Evolutionary conservation across 2,329 filamentous ascomycete species (phyloP), one percentile per base, ranked within the genome.

Genomic region (Dactylellina drechsleri): DNA sequence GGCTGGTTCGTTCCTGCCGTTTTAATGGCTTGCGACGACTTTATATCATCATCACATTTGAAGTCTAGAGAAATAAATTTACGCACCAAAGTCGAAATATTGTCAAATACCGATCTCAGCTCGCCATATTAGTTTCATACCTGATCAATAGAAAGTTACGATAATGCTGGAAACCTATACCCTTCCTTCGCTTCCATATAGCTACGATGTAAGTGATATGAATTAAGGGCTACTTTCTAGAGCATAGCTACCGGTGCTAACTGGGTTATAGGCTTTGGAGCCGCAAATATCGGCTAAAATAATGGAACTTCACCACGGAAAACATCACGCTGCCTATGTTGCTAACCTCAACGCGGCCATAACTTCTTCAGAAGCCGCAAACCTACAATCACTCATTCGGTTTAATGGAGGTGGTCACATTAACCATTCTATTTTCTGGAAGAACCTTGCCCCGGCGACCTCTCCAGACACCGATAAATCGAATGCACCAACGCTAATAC

Each of bases 361-460:
- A 61, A 83, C 85, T 79, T 67, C 72, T 4, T 59, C 72, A 1
- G 50, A 26, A 3, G 41, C 72, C n/a, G 47, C 66, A 13, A 70
- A 76, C n/a, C 70, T 66, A 12, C 54, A 71, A 31, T 76, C 72
- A 1, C 18, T 76, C 76, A 89, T 96, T 84, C 91, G 90, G 80
- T 97, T 96, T 86, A 92, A 96, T 82, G 93, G 91, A 57, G 93
- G 93, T 50, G 93, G 93, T 5, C 93, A 97, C 85, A 90, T 96
- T 83, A 97, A 97, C 84, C 93, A 97, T 85, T 89, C 88, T 0
- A 88, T 97, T 41, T 97, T 97, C 86, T 97, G 93, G 93, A 89
- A 91, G 83, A 93, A 92, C 82, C 86, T 96, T 16, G 83, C 87
- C 0, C 91, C 91, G 0, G 83, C 88, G 0, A 84, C 83, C 16